These are phyloP conservation scores for Blastocystis sp. DNA, from an alignment of 352 stramenopile species.

Conservation along the genomic window DNA sequence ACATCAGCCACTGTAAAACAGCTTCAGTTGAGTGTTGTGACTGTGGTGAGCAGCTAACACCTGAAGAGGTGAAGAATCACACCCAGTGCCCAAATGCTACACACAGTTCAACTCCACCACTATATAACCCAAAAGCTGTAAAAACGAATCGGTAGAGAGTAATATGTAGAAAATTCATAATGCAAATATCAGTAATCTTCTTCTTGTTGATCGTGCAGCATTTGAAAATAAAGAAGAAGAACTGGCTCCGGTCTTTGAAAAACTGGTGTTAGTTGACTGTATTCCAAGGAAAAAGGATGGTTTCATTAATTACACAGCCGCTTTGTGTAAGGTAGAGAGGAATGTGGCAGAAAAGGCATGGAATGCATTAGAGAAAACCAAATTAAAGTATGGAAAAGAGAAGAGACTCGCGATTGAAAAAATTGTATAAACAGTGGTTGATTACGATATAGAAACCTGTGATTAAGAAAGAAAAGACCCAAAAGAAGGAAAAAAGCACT, in stretches of 20 bases:
- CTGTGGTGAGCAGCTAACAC: background rate
- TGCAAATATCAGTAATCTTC: slow-evolving; percentile 24
- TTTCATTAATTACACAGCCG: background rate
- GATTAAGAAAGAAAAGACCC: background rate
- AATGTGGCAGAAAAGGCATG: background rate
- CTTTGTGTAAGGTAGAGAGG: background rate
- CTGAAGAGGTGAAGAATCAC: slow-evolving; percentile 10
- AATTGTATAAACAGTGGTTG: background rate
- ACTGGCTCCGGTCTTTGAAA: background rate
- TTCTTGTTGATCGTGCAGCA: slow-evolving; percentile 3
- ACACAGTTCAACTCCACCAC: background rate
- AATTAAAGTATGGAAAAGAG: background rate
- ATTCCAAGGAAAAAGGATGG: slow-evolving; percentile 24
- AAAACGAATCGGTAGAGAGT: background rate
- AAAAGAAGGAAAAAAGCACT: background rate
- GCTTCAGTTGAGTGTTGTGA: background rate
- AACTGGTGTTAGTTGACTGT: slow-evolving; percentile 2
- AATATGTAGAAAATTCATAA: slow-evolving; percentile 15
- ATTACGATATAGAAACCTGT: background rate
- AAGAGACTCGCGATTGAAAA: background rate
- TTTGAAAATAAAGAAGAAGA: slow-evolving; percentile 10
- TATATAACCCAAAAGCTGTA: slow-evolving; percentile 30
- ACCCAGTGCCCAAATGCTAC: slow-evolving; percentile 13
- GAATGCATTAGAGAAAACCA: background rate
- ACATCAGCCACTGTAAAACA: background rate